These are phyloP conservation scores for Chlamydomonas sphaeroides DNA, from an alignment of 139 green algal species.

Conservation along the genomic window DNA sequence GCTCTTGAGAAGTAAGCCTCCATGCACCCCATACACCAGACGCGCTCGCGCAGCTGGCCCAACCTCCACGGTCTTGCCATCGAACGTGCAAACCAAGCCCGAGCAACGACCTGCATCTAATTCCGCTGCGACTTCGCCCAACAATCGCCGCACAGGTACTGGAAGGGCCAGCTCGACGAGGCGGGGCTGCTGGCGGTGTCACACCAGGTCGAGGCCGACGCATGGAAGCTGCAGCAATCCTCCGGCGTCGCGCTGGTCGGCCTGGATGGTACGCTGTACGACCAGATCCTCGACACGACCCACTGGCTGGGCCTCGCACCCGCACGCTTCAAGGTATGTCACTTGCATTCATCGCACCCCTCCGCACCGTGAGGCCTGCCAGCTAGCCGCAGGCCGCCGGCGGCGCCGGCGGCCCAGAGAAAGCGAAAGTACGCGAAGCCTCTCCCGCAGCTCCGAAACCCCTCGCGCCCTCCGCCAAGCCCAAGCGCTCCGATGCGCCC, in stretches of 20 bases:
- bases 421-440: too few relatives aligned
- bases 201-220: slow-evolving; percentile 12
- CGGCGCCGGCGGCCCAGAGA: slow-evolving; percentile 49
- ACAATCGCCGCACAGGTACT: too few relatives aligned
- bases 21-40: too few relatives aligned
- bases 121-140: too few relatives aligned
- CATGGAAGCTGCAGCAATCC: slow-evolving; percentile 54
- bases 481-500: too few relatives aligned
- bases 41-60: too few relatives aligned
- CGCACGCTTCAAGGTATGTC: too few relatives aligned
- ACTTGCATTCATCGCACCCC: slow-evolving; percentile 41
- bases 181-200: slow-evolving; percentile 57
- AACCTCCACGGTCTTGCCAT: too few relatives aligned
- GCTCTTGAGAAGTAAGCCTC: slow-evolving; percentile 80
- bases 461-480: too few relatives aligned
- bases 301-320: neutral
- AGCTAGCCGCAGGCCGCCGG: slow-evolving; percentile 79
- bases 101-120: too few relatives aligned
- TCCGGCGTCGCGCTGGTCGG: slow-evolving; percentile 75
- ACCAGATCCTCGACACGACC: slow-evolving; percentile 62
- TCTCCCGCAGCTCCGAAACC: neutral
- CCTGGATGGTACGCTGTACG: slow-evolving; percentile 88
- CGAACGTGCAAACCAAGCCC: too few relatives aligned
- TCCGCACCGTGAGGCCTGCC: slow-evolving; percentile 85
- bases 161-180: slow-evolving; percentile 60